Evolutionary conservation across 805 yeast species (phyloP), one percentile per base, ranked within the genome.

Genomic region (Starmera caribaea): DNA sequence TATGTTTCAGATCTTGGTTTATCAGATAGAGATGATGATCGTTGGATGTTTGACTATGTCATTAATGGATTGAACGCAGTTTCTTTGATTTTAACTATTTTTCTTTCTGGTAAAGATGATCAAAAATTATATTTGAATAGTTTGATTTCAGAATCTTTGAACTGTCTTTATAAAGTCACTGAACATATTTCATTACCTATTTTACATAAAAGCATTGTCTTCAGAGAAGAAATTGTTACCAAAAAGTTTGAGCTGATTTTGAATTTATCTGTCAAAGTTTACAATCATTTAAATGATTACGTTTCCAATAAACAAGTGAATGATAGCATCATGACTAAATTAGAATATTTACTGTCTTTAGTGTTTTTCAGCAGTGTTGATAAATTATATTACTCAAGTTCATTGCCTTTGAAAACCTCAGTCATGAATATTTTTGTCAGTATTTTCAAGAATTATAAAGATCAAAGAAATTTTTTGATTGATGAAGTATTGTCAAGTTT

Each of bases 401-500:
- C 58, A 5, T 63, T 62, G 13, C 47, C 52, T 4, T 43, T 70
- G 35, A 56, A 58, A 32, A 42, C 45, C 30, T 21, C 51, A 3
- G 40, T 44, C 2, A 43, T 48, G 55, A 47, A 49, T 7, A 43
- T 58, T 1, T 34, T 61, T 10, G 11, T 42, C 0, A 43, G 49
- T 5, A 54, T 62, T 4, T 61, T 59, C 39, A 46, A 53, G 3
- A 21, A 34, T 3, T 49, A 50, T 15, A 57, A 62, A 1, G 71
- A 68, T 32, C 94, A 86, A 49, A 60, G 83, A 40, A 57, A 59
- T 1, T 81, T 79, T 50, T 66, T 86, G 5, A 48, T 84, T 8
- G 71, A 71, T 39, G 92, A 86, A 52, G 48, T 82, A 2, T 48
- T 81, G 11, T 57, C 68, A 2, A 71, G 70, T 40, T 58, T 78